Conservation (phyloP, 2,329 filamentous ascomycete genomes). For the Cephalotrichum gorgonifer region DNA sequence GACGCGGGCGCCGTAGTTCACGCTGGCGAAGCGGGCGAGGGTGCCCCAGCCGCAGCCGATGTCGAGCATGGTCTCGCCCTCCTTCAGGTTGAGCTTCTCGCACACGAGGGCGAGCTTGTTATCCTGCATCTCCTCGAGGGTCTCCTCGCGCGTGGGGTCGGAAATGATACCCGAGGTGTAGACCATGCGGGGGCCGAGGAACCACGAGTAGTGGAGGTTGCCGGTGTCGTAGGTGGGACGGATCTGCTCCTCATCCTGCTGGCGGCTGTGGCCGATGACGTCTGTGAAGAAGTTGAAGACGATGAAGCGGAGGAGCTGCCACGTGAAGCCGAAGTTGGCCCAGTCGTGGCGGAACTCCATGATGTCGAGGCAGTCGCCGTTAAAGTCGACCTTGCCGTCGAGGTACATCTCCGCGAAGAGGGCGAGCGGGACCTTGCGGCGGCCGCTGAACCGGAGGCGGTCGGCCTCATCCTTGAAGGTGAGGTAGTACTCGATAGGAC, state of each 20-base stretch:
- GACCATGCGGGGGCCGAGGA: conserved; percentile 96
- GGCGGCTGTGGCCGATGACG: conserved; percentile 83
- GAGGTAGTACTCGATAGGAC: conserved; percentile 83
- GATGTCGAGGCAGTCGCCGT: conserved; percentile 79
- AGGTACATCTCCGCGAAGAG: conserved; percentile 99
- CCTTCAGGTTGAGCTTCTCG: conserved; percentile 82
- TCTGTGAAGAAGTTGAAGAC: conserved; percentile 81
- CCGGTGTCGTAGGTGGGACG: conserved; percentile 96
- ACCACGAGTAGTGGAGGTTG: conserved; percentile 98
- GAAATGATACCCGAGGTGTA: conserved; percentile 94
- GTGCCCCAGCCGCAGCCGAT: conserved; percentile 99
- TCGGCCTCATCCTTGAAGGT: conserved; percentile 62
- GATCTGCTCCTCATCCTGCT: conserved; percentile 95
- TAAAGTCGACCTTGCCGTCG: conserved; percentile 88
- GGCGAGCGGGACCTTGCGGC: conserved; percentile 77
- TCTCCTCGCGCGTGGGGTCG: conserved; percentile 78
- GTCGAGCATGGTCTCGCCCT: conserved; percentile 76
- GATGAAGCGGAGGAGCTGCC: conserved; percentile 78
- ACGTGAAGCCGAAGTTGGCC: conserved; percentile 88
- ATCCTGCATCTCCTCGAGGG: conserved; percentile 89
- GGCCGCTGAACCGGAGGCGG: conserved; percentile 59
- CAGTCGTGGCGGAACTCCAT: conserved; percentile 95
- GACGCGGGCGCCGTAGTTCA: conserved; percentile 77
- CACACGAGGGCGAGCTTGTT: conserved; percentile 95
- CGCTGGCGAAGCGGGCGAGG: conserved; percentile 82